Percentiles rank a stretch among this genome's conserved stretches.
Evolutionary conservation across 2,329 filamentous ascomycete genomes (phyloP).

Genomic region (Sclerotinia sclerotiorum): DNA sequence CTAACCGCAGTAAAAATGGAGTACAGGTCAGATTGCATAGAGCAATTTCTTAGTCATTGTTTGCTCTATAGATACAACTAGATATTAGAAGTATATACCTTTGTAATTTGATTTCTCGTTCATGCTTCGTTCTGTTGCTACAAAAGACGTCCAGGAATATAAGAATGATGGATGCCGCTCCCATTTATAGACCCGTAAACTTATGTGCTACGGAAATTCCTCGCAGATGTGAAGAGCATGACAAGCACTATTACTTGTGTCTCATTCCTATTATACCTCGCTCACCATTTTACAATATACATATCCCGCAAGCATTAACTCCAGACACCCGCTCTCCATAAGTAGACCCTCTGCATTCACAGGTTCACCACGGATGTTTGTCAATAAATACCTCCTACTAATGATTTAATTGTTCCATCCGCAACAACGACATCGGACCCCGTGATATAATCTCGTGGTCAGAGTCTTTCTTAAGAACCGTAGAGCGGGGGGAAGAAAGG

Average conservation of each 20-base stretch:
- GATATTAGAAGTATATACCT: background rate
- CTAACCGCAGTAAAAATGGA: constrained; percentile 29
- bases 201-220: background rate
- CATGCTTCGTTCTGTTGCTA: background rate
- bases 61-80: background rate
- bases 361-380: too few species aligned
- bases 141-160: background rate
- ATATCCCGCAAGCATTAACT: too few species aligned
- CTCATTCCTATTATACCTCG: too few species aligned
- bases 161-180: background rate
- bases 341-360: too few species aligned
- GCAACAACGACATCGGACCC: too few species aligned
- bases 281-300: too few species aligned
- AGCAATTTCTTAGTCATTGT: constrained; percentile 2
- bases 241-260: too few species aligned
- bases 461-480: background rate
- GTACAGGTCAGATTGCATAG: constrained; percentile 29
- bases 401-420: too few species aligned
- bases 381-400: too few species aligned
- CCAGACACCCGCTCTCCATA: too few species aligned
- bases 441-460: too few species aligned
- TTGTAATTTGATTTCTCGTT: background rate
- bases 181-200: background rate
- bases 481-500: background rate
- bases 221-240: background rate